Evolutionary conservation across 2,329 filamentous ascomycete species (phyloP).

Genomic region (Cordyceps militaris): DNA sequence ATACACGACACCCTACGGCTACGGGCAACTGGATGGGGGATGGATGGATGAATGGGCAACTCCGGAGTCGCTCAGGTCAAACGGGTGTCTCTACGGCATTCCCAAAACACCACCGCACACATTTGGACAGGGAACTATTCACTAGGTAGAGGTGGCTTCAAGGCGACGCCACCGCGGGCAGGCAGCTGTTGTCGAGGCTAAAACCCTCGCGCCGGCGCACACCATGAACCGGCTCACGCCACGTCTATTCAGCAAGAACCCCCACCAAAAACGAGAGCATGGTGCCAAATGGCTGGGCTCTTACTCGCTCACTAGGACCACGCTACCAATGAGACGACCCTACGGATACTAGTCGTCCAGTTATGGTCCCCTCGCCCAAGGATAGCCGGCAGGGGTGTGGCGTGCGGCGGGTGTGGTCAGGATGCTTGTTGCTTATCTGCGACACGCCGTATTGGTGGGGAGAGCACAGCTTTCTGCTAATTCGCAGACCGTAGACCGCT

Average conservation of each 20-base stretch:
- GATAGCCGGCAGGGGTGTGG: neutral
- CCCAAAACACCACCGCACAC: neutral
- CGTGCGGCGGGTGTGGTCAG: too few species aligned
- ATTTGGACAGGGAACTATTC: neutral
- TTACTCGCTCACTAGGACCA: conserved; percentile 2
- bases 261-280: neutral
- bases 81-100: neutral
- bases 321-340: neutral
- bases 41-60: conserved; percentile 5
- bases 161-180: neutral
- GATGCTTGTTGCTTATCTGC: conserved; percentile 11
- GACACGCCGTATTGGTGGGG: conserved; percentile 12
- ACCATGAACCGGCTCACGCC: neutral
- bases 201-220: neutral
- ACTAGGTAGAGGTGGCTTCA: neutral
- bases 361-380: neutral
- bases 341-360: neutral
- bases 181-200: neutral
- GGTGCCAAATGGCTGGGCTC: neutral
- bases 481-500: too few species aligned
- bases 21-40: neutral
- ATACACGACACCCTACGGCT: conserved; percentile 7
- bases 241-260: neutral
- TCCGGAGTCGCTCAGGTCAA: conserved; percentile 8
- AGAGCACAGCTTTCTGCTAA: neutral